Evolutionary conservation across 23 red algal species (phyloP).

Genomic region (Chondrus crispus): DNA sequence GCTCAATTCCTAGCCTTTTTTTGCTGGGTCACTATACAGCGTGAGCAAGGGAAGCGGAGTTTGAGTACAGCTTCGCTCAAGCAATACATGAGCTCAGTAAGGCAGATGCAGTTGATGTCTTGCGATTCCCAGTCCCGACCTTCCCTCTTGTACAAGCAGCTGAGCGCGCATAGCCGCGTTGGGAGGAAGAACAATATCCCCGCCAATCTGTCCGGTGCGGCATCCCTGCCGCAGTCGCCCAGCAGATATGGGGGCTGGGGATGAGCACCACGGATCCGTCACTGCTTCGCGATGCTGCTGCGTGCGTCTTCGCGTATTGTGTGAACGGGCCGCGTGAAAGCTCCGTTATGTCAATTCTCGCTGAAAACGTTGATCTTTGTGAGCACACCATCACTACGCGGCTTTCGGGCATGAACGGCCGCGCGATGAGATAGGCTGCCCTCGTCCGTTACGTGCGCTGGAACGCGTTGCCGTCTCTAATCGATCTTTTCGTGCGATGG

Average conservation of each 20-base stretch:
- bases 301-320: not conserved
- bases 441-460: not conserved
- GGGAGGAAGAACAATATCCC: not conserved
- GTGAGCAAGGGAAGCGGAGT: not conserved
- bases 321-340: not conserved
- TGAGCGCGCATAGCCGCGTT: not conserved
- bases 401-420: not conserved
- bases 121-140: not conserved
- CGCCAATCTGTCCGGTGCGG: not conserved
- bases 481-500: not conserved
- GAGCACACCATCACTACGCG: not conserved
- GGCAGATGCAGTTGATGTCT: not conserved
- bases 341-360: not conserved
- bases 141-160: not conserved
- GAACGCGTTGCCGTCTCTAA: not conserved
- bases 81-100: not conserved
- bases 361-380: not conserved
- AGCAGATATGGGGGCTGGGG: not conserved
- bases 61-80: not conserved
- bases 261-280: not conserved
- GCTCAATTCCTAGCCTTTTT: not conserved
- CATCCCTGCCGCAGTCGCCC: not conserved
- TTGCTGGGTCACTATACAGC: not conserved
- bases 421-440: not conserved
- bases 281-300: not conserved